A percentile compares a stretch with the other conserved stretches of the same genome.
Conservation (phyloP, 1,139 yeast species). For the Candida glucosophila region DNA sequence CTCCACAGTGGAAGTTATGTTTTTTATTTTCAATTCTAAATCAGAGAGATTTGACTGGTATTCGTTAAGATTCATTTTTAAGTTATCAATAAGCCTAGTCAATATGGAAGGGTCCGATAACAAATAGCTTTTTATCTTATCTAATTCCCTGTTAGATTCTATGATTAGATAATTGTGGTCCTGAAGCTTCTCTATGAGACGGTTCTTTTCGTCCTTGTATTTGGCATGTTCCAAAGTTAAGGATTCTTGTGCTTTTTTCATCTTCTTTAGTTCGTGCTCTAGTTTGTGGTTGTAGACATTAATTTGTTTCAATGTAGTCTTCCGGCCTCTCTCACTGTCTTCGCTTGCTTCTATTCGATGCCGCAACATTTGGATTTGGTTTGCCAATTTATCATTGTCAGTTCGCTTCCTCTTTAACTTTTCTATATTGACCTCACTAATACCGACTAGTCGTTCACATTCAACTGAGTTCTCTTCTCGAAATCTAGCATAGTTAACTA, state of each 20-base stretch:
- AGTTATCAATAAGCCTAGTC: constrained; percentile 45
- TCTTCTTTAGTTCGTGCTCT: constrained; percentile 53
- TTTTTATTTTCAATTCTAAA: constrained; percentile 42
- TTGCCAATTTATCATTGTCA: constrained; percentile 32
- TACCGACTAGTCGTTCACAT: constrained; percentile 52
- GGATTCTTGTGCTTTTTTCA: constrained; percentile 58
- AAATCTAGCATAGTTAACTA: constrained; percentile 78
- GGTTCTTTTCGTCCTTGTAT: constrained; percentile 55
- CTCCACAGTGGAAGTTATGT: constrained; percentile 48
- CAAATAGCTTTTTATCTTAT: constrained; percentile 50
- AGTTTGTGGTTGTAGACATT: constrained; percentile 49
- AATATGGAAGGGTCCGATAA: constrained; percentile 56
- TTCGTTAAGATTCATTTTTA: constrained; percentile 38
- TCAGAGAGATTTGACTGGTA: constrained; percentile 32
- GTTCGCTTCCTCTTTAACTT: constrained; percentile 21
- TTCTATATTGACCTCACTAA: constrained; percentile 44
- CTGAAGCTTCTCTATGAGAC: constrained; percentile 47
- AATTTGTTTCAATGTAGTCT: constrained; percentile 35
- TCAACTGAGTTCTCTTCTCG: constrained; percentile 70
- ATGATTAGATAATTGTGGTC: constrained; percentile 45
- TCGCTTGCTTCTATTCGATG: constrained; percentile 15
- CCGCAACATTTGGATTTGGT: constrained; percentile 35
- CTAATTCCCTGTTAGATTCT: constrained; percentile 52
- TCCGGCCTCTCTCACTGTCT: constrained; percentile 12
- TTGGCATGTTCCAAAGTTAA: constrained; percentile 58